These are phyloP conservation scores for Aspergillus pseudoviridinutans DNA, from an alignment of 2,329 filamentous ascomycete genomes.

Conservation along the genomic window DNA sequence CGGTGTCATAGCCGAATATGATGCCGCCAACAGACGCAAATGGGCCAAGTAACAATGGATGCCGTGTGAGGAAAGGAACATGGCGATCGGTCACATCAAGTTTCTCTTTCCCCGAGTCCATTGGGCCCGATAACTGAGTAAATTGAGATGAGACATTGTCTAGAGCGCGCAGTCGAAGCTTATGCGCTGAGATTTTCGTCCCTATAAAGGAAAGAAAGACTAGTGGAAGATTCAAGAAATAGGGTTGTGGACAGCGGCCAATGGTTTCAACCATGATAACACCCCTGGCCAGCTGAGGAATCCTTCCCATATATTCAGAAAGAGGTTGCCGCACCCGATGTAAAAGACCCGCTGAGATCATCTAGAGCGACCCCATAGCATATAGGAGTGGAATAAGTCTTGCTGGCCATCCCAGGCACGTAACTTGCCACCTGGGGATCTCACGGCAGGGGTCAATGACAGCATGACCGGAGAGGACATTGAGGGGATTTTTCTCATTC, in stretches of 20 bases:
- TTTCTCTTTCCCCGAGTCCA: too few species aligned
- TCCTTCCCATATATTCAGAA: too few species aligned
- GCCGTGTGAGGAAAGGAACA: constrained; percentile 26
- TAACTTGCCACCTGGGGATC: neutral
- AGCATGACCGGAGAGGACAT: neutral
- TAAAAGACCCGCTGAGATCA: neutral
- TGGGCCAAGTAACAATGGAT: constrained; percentile 31
- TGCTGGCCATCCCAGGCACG: neutral
- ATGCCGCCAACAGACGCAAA: constrained; percentile 46
- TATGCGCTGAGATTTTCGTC: too few species aligned
- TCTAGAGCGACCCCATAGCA: neutral
- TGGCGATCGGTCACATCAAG: constrained; percentile 10
- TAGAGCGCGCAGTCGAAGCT: too few species aligned
- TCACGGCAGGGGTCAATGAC: neutral
- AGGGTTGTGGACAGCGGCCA: too few species aligned
- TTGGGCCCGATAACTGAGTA: too few species aligned
- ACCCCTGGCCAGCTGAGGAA: too few species aligned
- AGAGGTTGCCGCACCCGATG: neutral
- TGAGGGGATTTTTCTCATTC: neutral
- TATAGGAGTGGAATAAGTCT: neutral
- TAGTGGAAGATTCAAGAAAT: too few species aligned
- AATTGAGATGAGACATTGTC: too few species aligned
- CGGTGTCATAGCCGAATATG: constrained; percentile 41
- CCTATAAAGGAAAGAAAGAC: too few species aligned
- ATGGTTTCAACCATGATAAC: too few species aligned